Conservation (phyloP, 139 green algal genomes). For the Volvox reticuliferus region DNA sequence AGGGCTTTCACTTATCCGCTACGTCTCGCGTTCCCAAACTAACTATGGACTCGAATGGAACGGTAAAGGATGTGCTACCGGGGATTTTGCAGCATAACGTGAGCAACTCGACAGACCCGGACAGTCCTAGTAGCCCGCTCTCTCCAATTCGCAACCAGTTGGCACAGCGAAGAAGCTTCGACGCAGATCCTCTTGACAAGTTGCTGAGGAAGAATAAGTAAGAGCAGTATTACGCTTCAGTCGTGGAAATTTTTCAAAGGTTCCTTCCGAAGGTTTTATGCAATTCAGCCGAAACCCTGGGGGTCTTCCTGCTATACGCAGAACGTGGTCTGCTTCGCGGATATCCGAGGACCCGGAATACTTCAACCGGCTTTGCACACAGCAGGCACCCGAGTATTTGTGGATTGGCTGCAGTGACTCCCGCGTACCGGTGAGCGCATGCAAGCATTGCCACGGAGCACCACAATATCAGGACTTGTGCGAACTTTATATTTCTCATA, state of each 20-base stretch:
- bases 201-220: conserved; percentile 19
- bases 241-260: too few species aligned
- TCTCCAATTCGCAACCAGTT: background rate
- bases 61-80: background rate
- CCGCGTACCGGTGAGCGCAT: conserved; percentile 37
- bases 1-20: background rate
- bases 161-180: background rate
- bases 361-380: conserved; percentile 29
- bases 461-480: too few species aligned
- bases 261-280: background rate
- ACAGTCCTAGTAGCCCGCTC: background rate
- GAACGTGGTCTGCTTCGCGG: background rate
- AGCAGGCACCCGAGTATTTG: conserved; percentile 81
- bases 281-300: background rate
- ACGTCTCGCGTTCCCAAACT: background rate
- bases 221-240: too few species aligned
- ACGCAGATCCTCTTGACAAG: conserved; percentile 5
- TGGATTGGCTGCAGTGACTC: conserved; percentile 89
- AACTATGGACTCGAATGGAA: background rate
- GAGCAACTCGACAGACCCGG: background rate
- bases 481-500: too few species aligned
- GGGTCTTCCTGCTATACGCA: background rate
- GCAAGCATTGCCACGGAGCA: too few species aligned
- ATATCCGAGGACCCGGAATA: conserved; percentile 39
- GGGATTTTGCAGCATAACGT: background rate